A percentile compares a stretch with the other conserved stretches of the same genome.
Evolutionary conservation across 257 asterid species (phyloP).

Genomic region (Solanum tacnaense): DNA sequence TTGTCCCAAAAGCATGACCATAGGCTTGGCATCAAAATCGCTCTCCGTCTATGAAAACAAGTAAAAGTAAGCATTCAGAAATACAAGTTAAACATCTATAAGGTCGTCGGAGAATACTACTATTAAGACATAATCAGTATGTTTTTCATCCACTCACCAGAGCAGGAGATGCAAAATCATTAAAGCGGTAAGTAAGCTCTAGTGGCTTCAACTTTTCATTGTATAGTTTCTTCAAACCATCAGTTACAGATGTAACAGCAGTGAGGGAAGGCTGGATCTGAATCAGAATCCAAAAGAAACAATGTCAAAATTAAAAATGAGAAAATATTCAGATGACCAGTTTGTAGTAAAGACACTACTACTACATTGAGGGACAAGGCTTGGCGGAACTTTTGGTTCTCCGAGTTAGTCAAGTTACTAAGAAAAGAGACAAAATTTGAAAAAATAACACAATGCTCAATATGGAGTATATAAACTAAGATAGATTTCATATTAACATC

Average conservation of each 20-base stretch:
- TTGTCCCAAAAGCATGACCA: conserved; percentile 99
- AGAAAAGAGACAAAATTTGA: background rate
- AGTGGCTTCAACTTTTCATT: conserved; percentile 79
- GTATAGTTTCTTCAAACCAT: conserved; percentile 76
- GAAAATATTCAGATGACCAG: background rate
- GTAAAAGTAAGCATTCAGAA: background rate
- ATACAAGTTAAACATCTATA: background rate
- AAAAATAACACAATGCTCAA: background rate
- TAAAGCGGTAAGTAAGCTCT: conserved; percentile 70
- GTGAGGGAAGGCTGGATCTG: conserved; percentile 43
- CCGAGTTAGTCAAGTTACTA: background rate
- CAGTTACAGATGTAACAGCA: conserved; percentile 73
- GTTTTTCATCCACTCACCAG: conserved; percentile 44
- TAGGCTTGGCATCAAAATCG: conserved; percentile 92
- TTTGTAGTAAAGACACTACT: background rate
- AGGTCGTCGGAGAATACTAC: background rate
- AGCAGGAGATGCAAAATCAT: conserved; percentile 74
- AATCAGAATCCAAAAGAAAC: background rate
- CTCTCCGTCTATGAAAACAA: conserved; percentile 48
- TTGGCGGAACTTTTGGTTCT: background rate
- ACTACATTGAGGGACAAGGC: background rate
- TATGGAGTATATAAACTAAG: background rate
- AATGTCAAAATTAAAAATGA: conserved; percentile 8
- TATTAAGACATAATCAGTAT: background rate
- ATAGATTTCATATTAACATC: background rate